Conservation (phyloP, 768 basidiomycete genomes). For the Agrocybe chaxingu region DNA sequence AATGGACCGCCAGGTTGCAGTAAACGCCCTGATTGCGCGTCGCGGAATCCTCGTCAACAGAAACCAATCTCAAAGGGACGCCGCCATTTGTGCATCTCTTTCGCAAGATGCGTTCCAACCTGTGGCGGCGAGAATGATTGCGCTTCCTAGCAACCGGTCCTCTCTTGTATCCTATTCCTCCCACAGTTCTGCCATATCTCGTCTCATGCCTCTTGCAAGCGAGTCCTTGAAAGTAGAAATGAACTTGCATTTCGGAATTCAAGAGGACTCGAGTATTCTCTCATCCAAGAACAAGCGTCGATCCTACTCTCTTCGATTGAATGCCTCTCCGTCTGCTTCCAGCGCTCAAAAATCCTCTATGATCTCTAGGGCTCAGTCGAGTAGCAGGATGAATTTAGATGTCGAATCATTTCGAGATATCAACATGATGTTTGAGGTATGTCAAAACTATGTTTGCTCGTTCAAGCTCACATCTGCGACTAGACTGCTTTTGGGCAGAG, state of each 20-base stretch:
- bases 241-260: constrained; percentile 17
- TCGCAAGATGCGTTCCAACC: background rate
- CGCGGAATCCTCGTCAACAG: constrained; percentile 10
- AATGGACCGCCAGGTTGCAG: constrained; percentile 33
- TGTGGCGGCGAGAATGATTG: background rate
- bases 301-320: background rate
- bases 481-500: background rate
- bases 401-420: constrained; percentile 18
- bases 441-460: background rate
- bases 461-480: background rate
- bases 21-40: constrained; percentile 32
- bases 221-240: constrained; percentile 23
- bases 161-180: constrained; percentile 5
- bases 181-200: constrained; percentile 11
- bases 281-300: background rate
- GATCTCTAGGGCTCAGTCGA: background rate
- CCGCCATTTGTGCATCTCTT: background rate
- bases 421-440: constrained; percentile 9
- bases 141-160: background rate
- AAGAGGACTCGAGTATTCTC: background rate
- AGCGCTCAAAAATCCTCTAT: constrained; percentile 1
- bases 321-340: background rate
- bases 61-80: background rate
- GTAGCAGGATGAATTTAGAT: constrained; percentile 3
- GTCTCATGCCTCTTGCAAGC: constrained; percentile 23